These are phyloP conservation scores for Xylariaceae sp. DNA, from an alignment of 2,329 filamentous ascomycete species.

Conservation along the genomic window DNA sequence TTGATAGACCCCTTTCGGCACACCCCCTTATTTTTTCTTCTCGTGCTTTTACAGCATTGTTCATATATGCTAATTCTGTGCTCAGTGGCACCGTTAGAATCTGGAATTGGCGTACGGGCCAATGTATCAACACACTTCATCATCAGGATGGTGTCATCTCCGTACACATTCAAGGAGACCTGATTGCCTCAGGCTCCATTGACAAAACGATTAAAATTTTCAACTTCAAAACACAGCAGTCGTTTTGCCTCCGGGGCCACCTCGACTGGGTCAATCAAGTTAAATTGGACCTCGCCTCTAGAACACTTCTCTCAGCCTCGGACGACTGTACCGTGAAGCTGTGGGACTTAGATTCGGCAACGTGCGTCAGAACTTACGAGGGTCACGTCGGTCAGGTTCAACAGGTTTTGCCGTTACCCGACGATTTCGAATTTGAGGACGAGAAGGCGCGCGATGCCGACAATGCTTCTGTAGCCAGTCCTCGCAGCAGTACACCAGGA, in stretches of 20 bases:
- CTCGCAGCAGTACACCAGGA: slow-evolving; percentile 38
- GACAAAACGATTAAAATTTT: slow-evolving; percentile 90
- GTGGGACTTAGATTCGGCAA: slow-evolving; percentile 85
- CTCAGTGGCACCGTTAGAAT: slow-evolving; percentile 68
- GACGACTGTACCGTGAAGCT: slow-evolving; percentile 89
- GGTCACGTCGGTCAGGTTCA: slow-evolving; percentile 96
- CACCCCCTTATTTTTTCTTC: no score
- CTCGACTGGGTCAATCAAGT: slow-evolving; percentile 97
- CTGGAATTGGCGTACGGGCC: slow-evolving; percentile 95
- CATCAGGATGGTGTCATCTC: slow-evolving; percentile 81
- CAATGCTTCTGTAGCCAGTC: slow-evolving; percentile 44
- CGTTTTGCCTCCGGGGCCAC: slow-evolving; percentile 77
- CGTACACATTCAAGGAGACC: slow-evolving; percentile 79
- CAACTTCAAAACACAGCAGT: slow-evolving; percentile 81
- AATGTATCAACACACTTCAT: slow-evolving; percentile 75
- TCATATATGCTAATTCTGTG: no score
- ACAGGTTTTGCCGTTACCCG: slow-evolving; percentile 78
- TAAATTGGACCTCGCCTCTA: slow-evolving; percentile 73
- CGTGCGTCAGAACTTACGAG: slow-evolving; percentile 72
- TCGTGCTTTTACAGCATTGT: no score
- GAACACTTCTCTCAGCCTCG: slow-evolving; percentile 86
- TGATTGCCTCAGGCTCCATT: slow-evolving; percentile 83
- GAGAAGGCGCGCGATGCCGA: slow-evolving; percentile 53
- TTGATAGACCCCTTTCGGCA: no score
- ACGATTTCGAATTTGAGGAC: slow-evolving; percentile 86